A percentile compares a stretch with the other conserved stretches of the same genome.
These are phyloP conservation scores for Cairneyella variabilis DNA, from an alignment of 495 filamentous ascomycete species.

Conservation along the genomic window DNA sequence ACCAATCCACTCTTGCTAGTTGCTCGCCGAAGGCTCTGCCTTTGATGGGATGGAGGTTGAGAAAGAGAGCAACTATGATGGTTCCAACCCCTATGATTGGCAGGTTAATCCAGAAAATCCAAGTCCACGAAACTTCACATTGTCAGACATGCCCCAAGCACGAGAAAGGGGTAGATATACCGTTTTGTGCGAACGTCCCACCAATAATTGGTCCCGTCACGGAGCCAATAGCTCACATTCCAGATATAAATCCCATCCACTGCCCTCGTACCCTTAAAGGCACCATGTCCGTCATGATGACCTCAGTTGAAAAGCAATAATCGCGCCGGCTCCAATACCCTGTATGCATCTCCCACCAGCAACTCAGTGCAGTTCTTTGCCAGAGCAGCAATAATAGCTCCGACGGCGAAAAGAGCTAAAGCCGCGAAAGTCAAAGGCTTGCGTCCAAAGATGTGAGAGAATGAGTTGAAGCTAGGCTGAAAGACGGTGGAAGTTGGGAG, in stretches of 20 bases:
- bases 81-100: constrained; percentile 36
- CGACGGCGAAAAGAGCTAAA: constrained; percentile 49
- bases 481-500: constrained; percentile 46
- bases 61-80: constrained; percentile 35
- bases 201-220: constrained; percentile 66
- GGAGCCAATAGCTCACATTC: constrained; percentile 59
- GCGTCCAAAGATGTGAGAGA: constrained; percentile 50
- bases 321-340: constrained; percentile 68
- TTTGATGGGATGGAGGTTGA: constrained; percentile 27
- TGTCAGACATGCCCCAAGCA: not conserved
- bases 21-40: constrained; percentile 36
- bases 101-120: constrained; percentile 44
- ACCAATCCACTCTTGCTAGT: constrained; percentile 53
- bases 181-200: constrained; percentile 62
- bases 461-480: constrained; percentile 42
- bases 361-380: constrained; percentile 55
- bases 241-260: constrained; percentile 30
- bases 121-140: constrained; percentile 6
- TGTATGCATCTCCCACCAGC: constrained; percentile 37
- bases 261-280: constrained; percentile 44
- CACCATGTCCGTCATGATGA: constrained; percentile 61
- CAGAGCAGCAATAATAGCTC: constrained; percentile 53
- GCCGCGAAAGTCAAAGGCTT: constrained; percentile 41
- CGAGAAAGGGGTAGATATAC: constrained; percentile 10
- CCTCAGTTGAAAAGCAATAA: constrained; percentile 56